Base-by-base conservation (phyloP, 2,329 filamentous ascomycete species). In the Fusarium falciforme region DNA sequence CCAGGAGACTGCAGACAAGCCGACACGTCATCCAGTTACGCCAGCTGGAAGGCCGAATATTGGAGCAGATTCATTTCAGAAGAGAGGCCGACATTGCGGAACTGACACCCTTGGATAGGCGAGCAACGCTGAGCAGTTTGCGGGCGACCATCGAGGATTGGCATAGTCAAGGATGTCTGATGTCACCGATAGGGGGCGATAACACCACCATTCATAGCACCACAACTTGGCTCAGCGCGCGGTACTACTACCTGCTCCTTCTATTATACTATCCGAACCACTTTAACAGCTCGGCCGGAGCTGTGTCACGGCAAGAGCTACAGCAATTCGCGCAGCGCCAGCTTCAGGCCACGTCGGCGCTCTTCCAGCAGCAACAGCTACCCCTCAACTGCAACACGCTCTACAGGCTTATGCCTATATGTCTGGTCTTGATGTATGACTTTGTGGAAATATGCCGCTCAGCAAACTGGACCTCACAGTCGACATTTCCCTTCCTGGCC, bases 21-120 rank as follows among this genome's bases (percentile, higher is more conserved):
- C 82, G 84, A 2, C 84, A 85, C 59, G 81, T 85, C n/a, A 83
- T 85, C 35, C 78, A 83, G 57, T 76, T 85, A 20, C 81, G 84
- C 5, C 82, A 83, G 68, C 72, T 85, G 0, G 84, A 85, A 68
- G 81, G 82, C 47, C 75, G 77, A 20, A 83, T 84, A 4, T 70
- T 84, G 12, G 70, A 76, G 10, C 75, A 80, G 20, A 74, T 85
- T 16, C 80, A 83, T 57, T 73, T 80, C 3, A 67, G 79, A 10
- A 74, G 78, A 29, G 75, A 73, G 2, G 64, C 76, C 2, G 72
- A 79, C 2, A 76, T 78, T 12, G 72, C 74, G 17, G 64, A 73
- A 1, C 71, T 83, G 17, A 76, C 77, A 0, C 77, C 75, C 6
- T 65, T 76, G 5, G 81, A 82, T 60, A 74, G 80, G 6, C 76